These are phyloP conservation scores for Annulohypoxylon stygium DNA, from an alignment of 495 filamentous ascomycete genomes.

Conservation along the genomic window DNA sequence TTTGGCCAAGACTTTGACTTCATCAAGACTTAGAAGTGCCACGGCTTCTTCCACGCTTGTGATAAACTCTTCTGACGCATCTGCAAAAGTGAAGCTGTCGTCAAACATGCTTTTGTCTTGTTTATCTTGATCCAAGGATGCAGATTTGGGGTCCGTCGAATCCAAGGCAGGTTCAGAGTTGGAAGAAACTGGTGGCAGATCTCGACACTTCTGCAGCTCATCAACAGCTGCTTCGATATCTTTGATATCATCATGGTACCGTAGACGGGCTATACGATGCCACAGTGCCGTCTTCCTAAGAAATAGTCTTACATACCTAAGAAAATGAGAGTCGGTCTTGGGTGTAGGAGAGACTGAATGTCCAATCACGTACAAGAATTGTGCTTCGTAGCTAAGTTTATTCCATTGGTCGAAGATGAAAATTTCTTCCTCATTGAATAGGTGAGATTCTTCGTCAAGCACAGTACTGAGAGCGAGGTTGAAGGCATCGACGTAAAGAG, in stretches of 20 bases:
- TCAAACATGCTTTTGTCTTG: constrained; percentile 62
- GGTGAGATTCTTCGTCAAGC: constrained; percentile 85
- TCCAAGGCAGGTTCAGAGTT: neutral
- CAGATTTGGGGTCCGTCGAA: neutral
- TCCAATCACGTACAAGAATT: constrained; percentile 79
- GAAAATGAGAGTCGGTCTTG: constrained; percentile 11
- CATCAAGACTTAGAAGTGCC: constrained; percentile 82
- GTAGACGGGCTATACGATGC: constrained; percentile 84
- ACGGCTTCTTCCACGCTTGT: constrained; percentile 88
- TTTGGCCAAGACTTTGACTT: constrained; percentile 86
- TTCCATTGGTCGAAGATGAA: constrained; percentile 83
- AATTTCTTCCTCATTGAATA: constrained; percentile 86
- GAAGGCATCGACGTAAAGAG: constrained; percentile 98
- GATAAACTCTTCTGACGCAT: constrained; percentile 77
- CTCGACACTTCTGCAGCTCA: constrained; percentile 62
- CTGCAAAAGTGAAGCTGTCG: constrained; percentile 79
- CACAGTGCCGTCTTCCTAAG: constrained; percentile 94
- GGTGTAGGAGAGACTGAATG: neutral
- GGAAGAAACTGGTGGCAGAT: constrained; percentile 29
- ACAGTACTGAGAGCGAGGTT: constrained; percentile 93
- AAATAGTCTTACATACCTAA: constrained; percentile 88
- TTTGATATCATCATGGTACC: constrained; percentile 85
- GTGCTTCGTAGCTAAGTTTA: constrained; percentile 82
- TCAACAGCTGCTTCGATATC: constrained; percentile 74
- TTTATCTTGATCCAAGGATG: constrained; percentile 50